Evolutionary conservation across 2,329 filamentous ascomycete species (phyloP).

Genomic region (Phaeosphaeriaceae sp.): DNA sequence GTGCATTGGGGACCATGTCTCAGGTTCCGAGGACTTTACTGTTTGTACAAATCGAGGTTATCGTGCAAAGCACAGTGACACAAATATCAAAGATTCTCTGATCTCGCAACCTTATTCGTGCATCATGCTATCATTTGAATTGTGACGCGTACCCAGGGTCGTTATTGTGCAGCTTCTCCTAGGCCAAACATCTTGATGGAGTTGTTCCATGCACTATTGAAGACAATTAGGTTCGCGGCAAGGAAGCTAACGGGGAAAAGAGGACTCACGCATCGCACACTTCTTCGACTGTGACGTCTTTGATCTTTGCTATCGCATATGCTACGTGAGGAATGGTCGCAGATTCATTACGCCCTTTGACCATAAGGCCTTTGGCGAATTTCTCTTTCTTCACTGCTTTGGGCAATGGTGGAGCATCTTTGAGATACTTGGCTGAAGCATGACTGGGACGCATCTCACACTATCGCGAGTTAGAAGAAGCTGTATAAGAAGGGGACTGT

Average conservation of each 20-base stretch:
- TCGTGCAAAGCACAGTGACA: background rate
- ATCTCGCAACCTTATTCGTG: background rate
- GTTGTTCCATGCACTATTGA: constrained; percentile 45
- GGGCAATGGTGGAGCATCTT: constrained; percentile 73
- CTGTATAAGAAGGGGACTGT: too few species aligned
- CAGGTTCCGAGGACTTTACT: constrained; percentile 24
- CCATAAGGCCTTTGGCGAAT: constrained; percentile 84
- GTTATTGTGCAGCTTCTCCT: constrained; percentile 32
- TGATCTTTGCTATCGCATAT: constrained; percentile 86
- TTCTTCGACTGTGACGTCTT: constrained; percentile 78
- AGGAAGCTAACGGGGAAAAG: background rate
- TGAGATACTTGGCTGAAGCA: constrained; percentile 77
- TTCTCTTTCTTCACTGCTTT: constrained; percentile 96
- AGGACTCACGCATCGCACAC: constrained; percentile 76
- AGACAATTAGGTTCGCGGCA: background rate
- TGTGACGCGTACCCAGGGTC: background rate
- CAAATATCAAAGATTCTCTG: background rate
- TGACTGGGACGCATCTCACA: constrained; percentile 93
- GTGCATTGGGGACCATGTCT: constrained; percentile 24
- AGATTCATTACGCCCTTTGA: constrained; percentile 95
- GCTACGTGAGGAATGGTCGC: constrained; percentile 86
- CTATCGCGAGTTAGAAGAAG: constrained; percentile 44
- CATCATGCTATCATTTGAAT: background rate
- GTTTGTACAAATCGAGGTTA: constrained; percentile 29
- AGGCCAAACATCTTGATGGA: constrained; percentile 51